Percentiles rank a stretch among this genome's conserved stretches.
phyloP scores from a whole-genome alignment of 495 filamentous ascomycete species.

The Hyaloscypha variabilis region DNA sequence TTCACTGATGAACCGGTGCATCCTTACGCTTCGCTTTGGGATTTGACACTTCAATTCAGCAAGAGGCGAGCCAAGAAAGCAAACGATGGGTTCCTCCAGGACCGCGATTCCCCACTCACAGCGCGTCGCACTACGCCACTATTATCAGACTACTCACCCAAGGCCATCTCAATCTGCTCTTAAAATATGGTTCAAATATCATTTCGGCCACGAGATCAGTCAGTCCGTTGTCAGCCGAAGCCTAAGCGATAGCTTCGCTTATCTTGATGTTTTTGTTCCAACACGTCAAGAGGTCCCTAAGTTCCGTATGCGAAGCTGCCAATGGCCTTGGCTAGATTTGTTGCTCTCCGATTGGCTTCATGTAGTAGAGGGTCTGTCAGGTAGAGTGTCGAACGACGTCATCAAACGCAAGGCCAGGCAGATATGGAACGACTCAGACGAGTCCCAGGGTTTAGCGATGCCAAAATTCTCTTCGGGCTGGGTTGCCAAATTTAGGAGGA shows the following conservation, averaged over 20 bases:
- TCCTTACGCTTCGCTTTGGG: neutral
- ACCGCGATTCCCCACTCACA: conserved; percentile 11
- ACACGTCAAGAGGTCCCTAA: neutral
- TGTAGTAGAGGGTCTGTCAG: conserved; percentile 1
- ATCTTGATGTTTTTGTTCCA: conserved; percentile 11
- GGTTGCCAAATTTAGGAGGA: conserved; percentile 14
- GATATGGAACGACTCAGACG: conserved; percentile 15
- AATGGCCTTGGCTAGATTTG: conserved; percentile 19
- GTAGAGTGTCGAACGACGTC: conserved; percentile 15
- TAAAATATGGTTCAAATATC: conserved; percentile 14
- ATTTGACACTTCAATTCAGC: neutral
- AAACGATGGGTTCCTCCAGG: conserved; percentile 3
- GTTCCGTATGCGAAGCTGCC: conserved; percentile 15
- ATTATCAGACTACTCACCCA: conserved; percentile 20
- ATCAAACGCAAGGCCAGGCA: conserved; percentile 13
- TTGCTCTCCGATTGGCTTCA: conserved; percentile 17
- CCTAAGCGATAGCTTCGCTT: conserved; percentile 20
- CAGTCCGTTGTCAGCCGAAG: conserved; percentile 22
- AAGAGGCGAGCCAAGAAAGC: too few species aligned
- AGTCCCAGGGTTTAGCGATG: conserved; percentile 2
- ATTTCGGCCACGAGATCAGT: conserved; percentile 20
- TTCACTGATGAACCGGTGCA: neutral
- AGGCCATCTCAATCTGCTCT: conserved; percentile 17
- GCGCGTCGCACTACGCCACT: conserved; percentile 16
- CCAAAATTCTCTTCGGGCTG: conserved; percentile 23